Evolutionary conservation across 805 yeast genomes (phyloP).

Genomic region (Candida oleophila): DNA sequence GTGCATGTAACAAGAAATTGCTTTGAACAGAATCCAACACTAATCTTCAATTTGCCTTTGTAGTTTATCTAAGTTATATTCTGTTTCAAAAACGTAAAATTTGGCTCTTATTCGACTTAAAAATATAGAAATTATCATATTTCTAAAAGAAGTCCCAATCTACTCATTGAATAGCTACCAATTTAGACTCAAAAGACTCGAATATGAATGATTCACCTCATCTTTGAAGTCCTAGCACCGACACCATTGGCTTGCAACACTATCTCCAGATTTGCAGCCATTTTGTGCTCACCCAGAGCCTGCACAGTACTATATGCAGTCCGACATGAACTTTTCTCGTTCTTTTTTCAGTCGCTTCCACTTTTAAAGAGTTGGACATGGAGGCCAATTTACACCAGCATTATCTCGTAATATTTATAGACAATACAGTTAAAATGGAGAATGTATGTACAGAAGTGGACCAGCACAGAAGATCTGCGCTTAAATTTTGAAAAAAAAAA

Average conservation of each 20-base stretch:
- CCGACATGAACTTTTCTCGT: neutral
- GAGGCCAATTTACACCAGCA: neutral
- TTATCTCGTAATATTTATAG: neutral
- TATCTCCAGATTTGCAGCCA: neutral
- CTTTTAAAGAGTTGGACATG: neutral
- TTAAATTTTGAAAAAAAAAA: neutral
- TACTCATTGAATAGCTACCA: no score
- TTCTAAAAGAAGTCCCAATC: no score
- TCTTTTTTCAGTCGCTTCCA: neutral
- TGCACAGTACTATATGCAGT: neutral
- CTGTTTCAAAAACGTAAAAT: no score
- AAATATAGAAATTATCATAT: no score
- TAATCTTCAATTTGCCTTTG: no score
- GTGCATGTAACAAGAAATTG: no score
- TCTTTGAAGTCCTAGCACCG: neutral
- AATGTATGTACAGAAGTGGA: neutral
- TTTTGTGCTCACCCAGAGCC: neutral
- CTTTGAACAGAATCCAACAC: neutral
- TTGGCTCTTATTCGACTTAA: no score
- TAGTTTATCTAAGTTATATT: no score
- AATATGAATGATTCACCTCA: neutral
- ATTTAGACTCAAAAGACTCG: no score
- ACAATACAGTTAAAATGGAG: neutral
- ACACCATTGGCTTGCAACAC: no score
- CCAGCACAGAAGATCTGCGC: neutral